Percentiles rank a stretch among this genome's conserved stretches.
Evolutionary conservation across 179 eudicot genomes (phyloP).

Genomic region (Spinacia oleracea): DNA sequence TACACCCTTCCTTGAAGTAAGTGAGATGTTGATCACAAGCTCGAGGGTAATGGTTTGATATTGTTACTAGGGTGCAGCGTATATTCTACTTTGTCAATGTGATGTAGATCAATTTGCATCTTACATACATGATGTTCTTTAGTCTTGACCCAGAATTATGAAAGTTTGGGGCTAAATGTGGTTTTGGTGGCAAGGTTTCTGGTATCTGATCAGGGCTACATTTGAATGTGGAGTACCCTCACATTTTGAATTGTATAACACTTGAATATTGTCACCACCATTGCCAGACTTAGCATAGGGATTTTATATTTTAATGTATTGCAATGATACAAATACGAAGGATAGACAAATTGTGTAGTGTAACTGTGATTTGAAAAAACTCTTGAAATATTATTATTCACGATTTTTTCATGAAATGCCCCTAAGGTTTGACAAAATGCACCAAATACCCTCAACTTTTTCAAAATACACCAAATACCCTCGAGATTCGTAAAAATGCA

Average conservation of each 20-base stretch:
- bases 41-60: not conserved
- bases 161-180: not conserved
- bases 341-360: not conserved
- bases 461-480: too few species aligned
- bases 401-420: too few species aligned
- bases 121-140: not conserved
- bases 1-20: too few species aligned
- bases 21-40: too few species aligned
- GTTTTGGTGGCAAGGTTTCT: not conserved
- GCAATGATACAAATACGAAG: not conserved
- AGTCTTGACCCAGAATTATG: not conserved
- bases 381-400: too few species aligned
- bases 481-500: too few species aligned
- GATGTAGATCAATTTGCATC: not conserved
- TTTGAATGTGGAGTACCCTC: not conserved
- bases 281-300: not conserved
- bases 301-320: not conserved
- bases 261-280: not conserved
- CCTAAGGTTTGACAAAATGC: too few species aligned
- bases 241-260: not conserved
- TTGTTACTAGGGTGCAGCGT: not conserved
- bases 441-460: too few species aligned
- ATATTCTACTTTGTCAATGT: not conserved
- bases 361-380: not conserved
- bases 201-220: too few species aligned